Evolutionary conservation across 192 early-diverging fungal genomes (phyloP), one percentile per base, ranked within the genome.

Genomic region (Coemansia pectinata): DNA sequence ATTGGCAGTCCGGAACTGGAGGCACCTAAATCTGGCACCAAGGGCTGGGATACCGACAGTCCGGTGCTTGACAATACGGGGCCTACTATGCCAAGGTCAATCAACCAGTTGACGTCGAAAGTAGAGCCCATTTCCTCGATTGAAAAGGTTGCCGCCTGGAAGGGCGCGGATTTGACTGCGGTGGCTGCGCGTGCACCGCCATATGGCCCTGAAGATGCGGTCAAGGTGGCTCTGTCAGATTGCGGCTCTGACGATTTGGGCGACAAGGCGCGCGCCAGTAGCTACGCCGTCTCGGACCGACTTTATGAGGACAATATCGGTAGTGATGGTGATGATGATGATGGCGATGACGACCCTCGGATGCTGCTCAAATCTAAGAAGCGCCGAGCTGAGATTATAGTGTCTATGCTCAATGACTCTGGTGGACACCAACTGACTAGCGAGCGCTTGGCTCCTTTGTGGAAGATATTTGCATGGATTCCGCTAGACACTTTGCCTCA

Each of bases 381-480:
- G 29, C 62, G 38, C 23, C 68, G 69, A 21, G 5, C 57, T 36
- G 72, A 58, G 38, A 60, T 55, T 6, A 19, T 53, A 1, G 9
- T 45, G 23, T 5, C 38, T 14, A 40, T 62, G 44, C 39, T 72
- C 9, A 36, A 19, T 12, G 76, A 72, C 52, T 36, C 55, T 7
- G 62, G 34, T 8, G 79, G 68, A 8, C 15, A 34, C 7, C 36
- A 38, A 19, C 36, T 82, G 38, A 71, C 71, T 4, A 2, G 31
- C 9, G 74, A 65, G 5, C 71, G 65, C 10, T 58, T 77, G n/a
- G 47, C 40, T 4, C 45, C 47, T 3, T n/a, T 74, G 67, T 81
- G 79, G 79, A 63, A 55, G 23, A 25, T 67, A 7, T 77, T 69
- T 39, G 74, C 74, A 5, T 82, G 79, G 79, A 23, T 76, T 29